Percentiles rank a stretch among this genome's conserved stretches.
phyloP scores from a whole-genome alignment of 2,329 filamentous ascomycete species.

The Falciphora oryzae region DNA sequence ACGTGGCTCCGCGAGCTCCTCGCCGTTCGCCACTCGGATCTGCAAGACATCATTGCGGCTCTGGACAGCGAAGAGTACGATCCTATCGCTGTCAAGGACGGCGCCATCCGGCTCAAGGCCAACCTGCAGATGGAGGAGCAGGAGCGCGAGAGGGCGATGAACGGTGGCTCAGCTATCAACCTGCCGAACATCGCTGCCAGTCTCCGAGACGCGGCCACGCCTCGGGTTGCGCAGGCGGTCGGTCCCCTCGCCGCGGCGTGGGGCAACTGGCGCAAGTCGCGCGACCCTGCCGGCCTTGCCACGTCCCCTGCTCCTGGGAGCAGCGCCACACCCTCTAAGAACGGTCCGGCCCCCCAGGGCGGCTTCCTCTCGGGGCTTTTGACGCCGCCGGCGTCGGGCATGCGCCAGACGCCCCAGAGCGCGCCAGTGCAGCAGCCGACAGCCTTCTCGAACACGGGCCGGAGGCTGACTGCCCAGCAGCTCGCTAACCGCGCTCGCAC shows the following conservation, averaged over 20 bases:
- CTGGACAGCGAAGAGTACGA: conserved; percentile 72
- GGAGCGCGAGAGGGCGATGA: conserved; percentile 80
- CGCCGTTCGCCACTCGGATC: conserved; percentile 81
- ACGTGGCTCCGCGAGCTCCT: conserved; percentile 91
- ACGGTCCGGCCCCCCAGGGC: conserved; percentile 44
- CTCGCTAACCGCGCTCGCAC: conserved; percentile 27
- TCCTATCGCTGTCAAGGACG: conserved; percentile 74
- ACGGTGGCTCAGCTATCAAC: conserved; percentile 59
- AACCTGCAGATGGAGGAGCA: conserved; percentile 98
- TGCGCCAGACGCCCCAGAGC: conserved; percentile 54
- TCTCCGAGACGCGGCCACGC: conserved; percentile 70
- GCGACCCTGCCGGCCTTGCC: conserved; percentile 38
- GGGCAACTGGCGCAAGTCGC: conserved; percentile 82
- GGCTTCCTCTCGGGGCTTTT: conserved; percentile 71
- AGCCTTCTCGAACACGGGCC: conserved; percentile 55
- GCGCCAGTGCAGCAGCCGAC: conserved; percentile 44
- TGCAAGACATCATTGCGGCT: conserved; percentile 83
- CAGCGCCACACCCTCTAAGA: conserved; percentile 53
- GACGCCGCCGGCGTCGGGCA: conserved; percentile 77
- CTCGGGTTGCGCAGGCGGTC: conserved; percentile 77
- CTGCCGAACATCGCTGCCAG: conserved; percentile 74
- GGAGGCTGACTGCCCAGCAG: conserved; percentile 49
- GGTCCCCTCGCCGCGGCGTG: conserved; percentile 81
- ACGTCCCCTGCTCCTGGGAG: conserved; percentile 13
- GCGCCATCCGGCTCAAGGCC: conserved; percentile 85